These are phyloP conservation scores for Globisporangium acanthophoron DNA, from an alignment of 352 stramenopile species.

Conservation along the genomic window DNA sequence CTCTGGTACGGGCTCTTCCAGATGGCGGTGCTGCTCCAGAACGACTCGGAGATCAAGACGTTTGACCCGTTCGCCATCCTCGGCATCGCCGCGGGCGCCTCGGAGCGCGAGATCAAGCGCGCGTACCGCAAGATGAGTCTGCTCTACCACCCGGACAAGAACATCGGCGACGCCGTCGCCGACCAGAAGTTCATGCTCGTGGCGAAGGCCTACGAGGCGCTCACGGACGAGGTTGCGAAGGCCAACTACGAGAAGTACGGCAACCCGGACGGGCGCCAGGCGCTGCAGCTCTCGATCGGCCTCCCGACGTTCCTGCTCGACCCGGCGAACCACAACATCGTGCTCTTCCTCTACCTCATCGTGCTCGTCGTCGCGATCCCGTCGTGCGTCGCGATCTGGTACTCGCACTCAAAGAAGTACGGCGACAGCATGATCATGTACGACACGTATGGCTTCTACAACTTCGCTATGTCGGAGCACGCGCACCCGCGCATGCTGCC, in stretches of 20 bases:
- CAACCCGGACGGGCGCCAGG: slow-evolving; percentile 98
- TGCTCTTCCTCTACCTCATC: slow-evolving; percentile 98
- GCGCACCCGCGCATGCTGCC: slow-evolving; percentile 93
- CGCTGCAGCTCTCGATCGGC: slow-evolving; percentile 93
- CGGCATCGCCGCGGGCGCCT: slow-evolving; percentile 87
- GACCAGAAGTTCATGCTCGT: slow-evolving; percentile 99
- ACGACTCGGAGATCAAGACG: slow-evolving; percentile 96
- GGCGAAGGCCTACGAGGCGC: slow-evolving; percentile 91
- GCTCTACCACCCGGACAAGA: slow-evolving; percentile 94
- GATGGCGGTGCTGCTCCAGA: slow-evolving; percentile 88
- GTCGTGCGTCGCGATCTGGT: slow-evolving; percentile 92
- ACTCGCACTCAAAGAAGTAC: slow-evolving; percentile 97
- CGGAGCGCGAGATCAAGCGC: slow-evolving; percentile 94
- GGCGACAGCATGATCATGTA: slow-evolving; percentile 99
- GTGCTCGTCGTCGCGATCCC: slow-evolving; percentile 98
- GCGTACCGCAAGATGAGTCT: slow-evolving; percentile 92
- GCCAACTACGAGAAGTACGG: slow-evolving; percentile 98
- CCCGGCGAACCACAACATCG: slow-evolving; percentile 96
- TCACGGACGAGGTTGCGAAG: slow-evolving; percentile 95
- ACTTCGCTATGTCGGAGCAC: slow-evolving; percentile 95
- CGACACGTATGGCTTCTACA: slow-evolving; percentile 98
- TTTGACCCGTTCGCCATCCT: slow-evolving; percentile 98
- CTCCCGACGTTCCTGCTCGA: slow-evolving; percentile 97
- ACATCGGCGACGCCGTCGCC: slow-evolving; percentile 94
- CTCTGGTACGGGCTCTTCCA: slow-evolving; percentile 88